Evolutionary conservation across 805 yeast species (phyloP).

Genomic region (Nakazawaea wickerhamii): DNA sequence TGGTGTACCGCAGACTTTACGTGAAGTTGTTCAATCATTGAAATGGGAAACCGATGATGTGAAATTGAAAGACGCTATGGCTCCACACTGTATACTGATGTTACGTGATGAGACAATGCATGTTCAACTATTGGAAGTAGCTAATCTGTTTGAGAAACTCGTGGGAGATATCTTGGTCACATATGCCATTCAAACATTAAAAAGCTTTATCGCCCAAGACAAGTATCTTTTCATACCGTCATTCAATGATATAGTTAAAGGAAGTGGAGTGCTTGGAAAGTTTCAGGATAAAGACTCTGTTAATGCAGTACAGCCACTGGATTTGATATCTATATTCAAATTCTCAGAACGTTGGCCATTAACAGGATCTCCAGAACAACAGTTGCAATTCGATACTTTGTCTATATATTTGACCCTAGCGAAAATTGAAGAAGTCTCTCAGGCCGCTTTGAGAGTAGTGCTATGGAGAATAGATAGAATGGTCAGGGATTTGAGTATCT

Average conservation of each 20-base stretch:
- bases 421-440: constrained; percentile 33
- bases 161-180: neutral
- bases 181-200: neutral
- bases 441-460: constrained; percentile 33
- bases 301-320: constrained; percentile 4
- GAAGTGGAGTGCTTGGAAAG: neutral
- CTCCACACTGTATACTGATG: neutral
- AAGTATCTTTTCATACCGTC: constrained; percentile 1
- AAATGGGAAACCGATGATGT: constrained; percentile 12
- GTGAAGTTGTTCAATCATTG: constrained; percentile 25
- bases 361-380: constrained; percentile 3
- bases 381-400: constrained; percentile 21
- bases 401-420: constrained; percentile 31
- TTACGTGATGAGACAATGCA: neutral
- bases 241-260: neutral
- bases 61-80: constrained; percentile 12
- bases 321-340: constrained; percentile 22
- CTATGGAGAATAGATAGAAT: constrained; percentile 50
- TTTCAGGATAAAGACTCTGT: neutral
- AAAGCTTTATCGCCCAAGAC: neutral
- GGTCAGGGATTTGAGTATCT: constrained; percentile 20
- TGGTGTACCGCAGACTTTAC: constrained; percentile 21
- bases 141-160: neutral
- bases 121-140: neutral
- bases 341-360: constrained; percentile 34